Conservation (phyloP, 2,329 filamentous ascomycete species). For the Penicillium brevicompactum region DNA sequence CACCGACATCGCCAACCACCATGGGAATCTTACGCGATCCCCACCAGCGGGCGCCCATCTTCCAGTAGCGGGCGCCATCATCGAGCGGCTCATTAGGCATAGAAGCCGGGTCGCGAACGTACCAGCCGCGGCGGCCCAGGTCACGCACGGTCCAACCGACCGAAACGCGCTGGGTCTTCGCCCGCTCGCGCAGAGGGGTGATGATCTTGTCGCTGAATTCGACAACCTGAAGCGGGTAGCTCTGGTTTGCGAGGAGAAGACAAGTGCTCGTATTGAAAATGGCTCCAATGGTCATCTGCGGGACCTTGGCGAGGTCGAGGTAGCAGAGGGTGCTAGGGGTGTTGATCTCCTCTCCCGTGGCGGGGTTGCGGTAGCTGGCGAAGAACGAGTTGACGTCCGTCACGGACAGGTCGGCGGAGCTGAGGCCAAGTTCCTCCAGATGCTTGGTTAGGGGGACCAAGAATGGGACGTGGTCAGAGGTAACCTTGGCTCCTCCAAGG, state of each 20-base stretch:
- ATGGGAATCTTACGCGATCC: constrained; percentile 72
- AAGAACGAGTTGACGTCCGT: constrained; percentile 68
- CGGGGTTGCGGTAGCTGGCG: constrained; percentile 37
- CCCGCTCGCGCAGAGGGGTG: constrained; percentile 64
- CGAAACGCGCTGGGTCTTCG: constrained; percentile 54
- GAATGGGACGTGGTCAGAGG: constrained; percentile 62
- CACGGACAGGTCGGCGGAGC: constrained; percentile 65
- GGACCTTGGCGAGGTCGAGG: constrained; percentile 74
- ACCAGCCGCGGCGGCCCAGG: constrained; percentile 69
- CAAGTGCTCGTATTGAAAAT: constrained; percentile 60
- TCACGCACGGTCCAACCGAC: constrained; percentile 74
- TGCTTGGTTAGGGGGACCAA: constrained; percentile 69
- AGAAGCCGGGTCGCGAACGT: constrained; percentile 49
- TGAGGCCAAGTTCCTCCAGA: constrained; percentile 75
- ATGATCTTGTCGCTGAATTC: constrained; percentile 72
- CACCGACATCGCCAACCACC: constrained; percentile 57
- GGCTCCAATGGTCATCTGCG: constrained; percentile 56
- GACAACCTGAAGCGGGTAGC: constrained; percentile 72
- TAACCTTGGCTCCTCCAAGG: constrained; percentile 73
- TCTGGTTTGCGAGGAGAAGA: constrained; percentile 60
- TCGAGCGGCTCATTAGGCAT: constrained; percentile 45
- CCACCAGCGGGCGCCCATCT: constrained; percentile 83
- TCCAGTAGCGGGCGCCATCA: constrained; percentile 69
- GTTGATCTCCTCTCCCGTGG: constrained; percentile 16
- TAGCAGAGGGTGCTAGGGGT: constrained; percentile 62